A percentile compares a stretch with the other conserved stretches of the same genome.
These are phyloP conservation scores for Diaporthe capsici DNA, from an alignment of 2,329 filamentous ascomycete species.

Conservation along the genomic window DNA sequence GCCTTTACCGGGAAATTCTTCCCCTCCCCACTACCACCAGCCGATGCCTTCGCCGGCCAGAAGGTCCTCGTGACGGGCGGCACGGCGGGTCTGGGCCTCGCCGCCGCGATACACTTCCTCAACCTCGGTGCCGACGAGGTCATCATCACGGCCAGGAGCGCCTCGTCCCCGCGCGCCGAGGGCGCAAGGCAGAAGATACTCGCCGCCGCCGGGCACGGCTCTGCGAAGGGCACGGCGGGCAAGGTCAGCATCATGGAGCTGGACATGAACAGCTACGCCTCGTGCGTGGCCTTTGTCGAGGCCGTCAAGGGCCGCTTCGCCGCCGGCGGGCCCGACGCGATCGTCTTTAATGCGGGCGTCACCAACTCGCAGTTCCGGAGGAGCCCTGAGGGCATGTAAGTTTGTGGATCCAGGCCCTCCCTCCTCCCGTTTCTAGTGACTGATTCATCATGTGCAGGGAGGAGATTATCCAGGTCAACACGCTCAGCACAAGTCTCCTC, in stretches of 20 bases:
- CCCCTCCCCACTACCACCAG: conserved; percentile 45
- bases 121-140: conserved; percentile 56
- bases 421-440: not conserved
- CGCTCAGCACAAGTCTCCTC: conserved; percentile 68
- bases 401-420: too few relatives aligned
- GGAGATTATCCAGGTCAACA: conserved; percentile 70
- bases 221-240: conserved; percentile 40
- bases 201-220: conserved; percentile 31
- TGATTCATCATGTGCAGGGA: conserved; percentile 53
- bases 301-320: conserved; percentile 44
- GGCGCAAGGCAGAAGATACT: conserved; percentile 54
- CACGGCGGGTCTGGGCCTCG: conserved; percentile 58
- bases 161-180: conserved; percentile 50
- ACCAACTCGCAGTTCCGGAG: conserved; percentile 43
- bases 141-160: conserved; percentile 56
- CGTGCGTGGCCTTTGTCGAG: conserved; percentile 45
- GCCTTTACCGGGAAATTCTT: conserved; percentile 44
- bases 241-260: conserved; percentile 46
- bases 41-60: conserved; percentile 47
- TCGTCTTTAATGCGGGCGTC: conserved; percentile 48
- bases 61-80: conserved; percentile 57
- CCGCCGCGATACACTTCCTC: conserved; percentile 55
- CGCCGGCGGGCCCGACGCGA: conserved; percentile 46
- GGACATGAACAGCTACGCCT: conserved; percentile 47
- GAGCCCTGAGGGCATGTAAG: conserved; percentile 49